Evolutionary conservation across 768 basidiomycete genomes (phyloP), one percentile per base, ranked within the genome.

Genomic region (Obba rivulosa): DNA sequence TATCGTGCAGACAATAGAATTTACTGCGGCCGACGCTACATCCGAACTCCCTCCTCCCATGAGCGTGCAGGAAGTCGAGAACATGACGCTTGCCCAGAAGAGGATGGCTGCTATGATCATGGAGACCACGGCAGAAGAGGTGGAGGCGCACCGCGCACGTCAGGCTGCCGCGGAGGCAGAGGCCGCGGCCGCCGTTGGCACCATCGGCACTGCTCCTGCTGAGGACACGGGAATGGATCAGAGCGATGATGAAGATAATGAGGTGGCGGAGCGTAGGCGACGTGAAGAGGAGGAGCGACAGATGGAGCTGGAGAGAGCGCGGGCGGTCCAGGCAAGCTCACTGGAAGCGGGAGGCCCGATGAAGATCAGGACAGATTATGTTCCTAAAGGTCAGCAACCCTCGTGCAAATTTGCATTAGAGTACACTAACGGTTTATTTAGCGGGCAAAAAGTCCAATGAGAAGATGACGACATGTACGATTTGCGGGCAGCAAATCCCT

Each of bases 81-180:
- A 81, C 59, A 96, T 97, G 92, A 93, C 92, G 2, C 70, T 98
- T 23, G 89, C 92, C 2, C 93, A 99, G 74, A 97, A 96, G 73
- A 80, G 92, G 56, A 96, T 96, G 94, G 91, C 93, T 2, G 87
- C 92, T 2, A 92, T 95, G 90, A 85, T 98, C 62, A 95, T 93
- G 88, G 95, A 97, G 68, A 92, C 87, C 22, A 89, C 90, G 1
- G 88, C 73, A 2, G 89, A 91, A 54, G 86, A 94, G 46, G 79
- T 93, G 40, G 86, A 94, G 66, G 85, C 87, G 31, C 81, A 85
- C 59, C 78, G 85, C 52, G 85, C 84, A 11, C 77, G 78, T 39
- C 88, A 91, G 65, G 90, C 90, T 13, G 89, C 86, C 4, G 89
- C 87, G 2, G 91, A 88, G 53, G 87, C 87, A 0, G 86, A 88